phyloP scores from a whole-genome alignment of 345 rosid species.

The Eucalyptus pauciflora region DNA sequence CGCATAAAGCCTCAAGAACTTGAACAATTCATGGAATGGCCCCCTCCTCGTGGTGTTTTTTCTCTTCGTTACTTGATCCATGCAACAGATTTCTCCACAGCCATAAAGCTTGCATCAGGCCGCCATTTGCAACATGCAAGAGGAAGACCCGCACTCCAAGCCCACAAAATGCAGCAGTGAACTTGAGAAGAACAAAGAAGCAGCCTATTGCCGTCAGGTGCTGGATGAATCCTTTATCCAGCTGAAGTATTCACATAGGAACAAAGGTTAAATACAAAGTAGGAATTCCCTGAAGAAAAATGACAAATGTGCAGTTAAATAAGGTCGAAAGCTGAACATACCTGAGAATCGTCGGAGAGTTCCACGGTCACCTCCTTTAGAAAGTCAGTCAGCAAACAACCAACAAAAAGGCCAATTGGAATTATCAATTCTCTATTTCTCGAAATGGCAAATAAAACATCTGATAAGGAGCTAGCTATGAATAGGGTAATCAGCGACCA shows the following conservation, averaged over 20 bases:
- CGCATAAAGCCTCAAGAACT: neutral
- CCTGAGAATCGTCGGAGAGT: conserved; percentile 11
- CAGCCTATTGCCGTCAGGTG: conserved; percentile 12
- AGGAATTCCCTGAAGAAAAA: neutral
- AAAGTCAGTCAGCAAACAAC: conserved; percentile 25
- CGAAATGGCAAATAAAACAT: conserved; percentile 21
- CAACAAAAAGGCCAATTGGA: conserved; percentile 36
- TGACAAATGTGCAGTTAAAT: neutral
- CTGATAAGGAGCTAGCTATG: conserved; percentile 14
- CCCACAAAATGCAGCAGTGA: conserved; percentile 5
- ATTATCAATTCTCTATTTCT: conserved; percentile 26
- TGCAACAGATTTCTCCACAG: conserved; percentile 13
- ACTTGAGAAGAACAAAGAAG: conserved; percentile 23
- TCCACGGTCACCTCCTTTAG: conserved; percentile 18
- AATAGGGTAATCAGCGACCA: conserved; percentile 15
- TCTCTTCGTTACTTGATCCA: neutral
- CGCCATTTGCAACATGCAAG: conserved; percentile 44
- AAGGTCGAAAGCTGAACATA: neutral
- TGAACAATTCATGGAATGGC: neutral
- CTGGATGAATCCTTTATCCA: conserved; percentile 13
- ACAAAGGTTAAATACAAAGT: neutral
- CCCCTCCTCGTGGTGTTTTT: neutral
- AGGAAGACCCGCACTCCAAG: conserved; percentile 9
- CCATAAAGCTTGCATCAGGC: conserved; percentile 43
- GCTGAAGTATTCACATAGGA: neutral